Base-by-base conservation (phyloP, 495 filamentous ascomycete species). In the Xylaria venustula region DNA sequence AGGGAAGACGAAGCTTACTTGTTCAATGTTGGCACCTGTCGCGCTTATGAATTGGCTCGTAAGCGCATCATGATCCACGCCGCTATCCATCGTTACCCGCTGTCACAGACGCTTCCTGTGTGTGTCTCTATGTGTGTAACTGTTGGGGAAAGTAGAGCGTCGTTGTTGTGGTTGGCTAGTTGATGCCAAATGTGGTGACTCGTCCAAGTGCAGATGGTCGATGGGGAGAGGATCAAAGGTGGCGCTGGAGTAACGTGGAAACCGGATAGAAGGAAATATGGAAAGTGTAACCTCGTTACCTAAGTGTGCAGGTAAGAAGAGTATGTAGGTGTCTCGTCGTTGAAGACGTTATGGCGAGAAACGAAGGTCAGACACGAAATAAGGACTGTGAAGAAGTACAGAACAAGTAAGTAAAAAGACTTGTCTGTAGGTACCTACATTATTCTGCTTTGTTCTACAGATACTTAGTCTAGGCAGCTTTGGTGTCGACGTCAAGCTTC, bases 11-110 rank as follows among this genome's bases (percentile, higher is more conserved):
- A 25, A n/a, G 64, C 78, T 67, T 81, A 93, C 92, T 71, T 87
- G 81, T 40, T 86, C 75, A 4, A 88, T 72, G 9, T 80, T 73
- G 19, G 83, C 80, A 22, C 87, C 85, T 2, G 92, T 93, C 67
- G 96, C 78, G 52, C 77, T 77, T 71, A 85, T 86, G 74, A 97
- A 92, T 71, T 88, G 79, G 64, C 83, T 81, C 61, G 94, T 86
- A 58, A 90, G 74, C 64, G 82, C 80, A 72, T 93, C 88, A 58
- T 86, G 86, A 65, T 87, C 81, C 32, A 71, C 64, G 70, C 7
- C 60, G 49, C 56, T 49, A 45, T 77, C 76, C 75, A 85, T 83
- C 20, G 77, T 58, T 23, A 14, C 37, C 4, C 3, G 37, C 37
- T 15, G 37, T 3, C 12, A 42, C 37, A 42, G 37, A 3, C n/a